Evolutionary conservation across 148 eudicot genomes (phyloP), one percentile per base, ranked within the genome.

Genomic region (Talinum fruticosum): DNA sequence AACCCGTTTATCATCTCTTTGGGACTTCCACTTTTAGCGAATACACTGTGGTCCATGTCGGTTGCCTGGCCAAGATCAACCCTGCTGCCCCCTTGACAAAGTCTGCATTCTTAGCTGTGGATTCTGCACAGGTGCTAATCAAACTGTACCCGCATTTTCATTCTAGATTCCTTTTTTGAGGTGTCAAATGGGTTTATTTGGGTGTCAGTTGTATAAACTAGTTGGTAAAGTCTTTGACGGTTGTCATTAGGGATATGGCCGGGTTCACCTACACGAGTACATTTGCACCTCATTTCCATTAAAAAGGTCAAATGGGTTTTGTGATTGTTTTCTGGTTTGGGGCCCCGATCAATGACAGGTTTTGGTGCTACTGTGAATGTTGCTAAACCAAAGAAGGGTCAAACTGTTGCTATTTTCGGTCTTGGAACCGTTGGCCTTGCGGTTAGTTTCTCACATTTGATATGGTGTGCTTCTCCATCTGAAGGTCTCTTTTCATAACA

Each of bases 371-470:
- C 88, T 70, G 74, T 92, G 83, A 92, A 90, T 90, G 97, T 90
- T 73, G 97, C 97, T 10, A 92, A 88, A 77, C 97, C 97, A 12
- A 75, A 72, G 57, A 88, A 86, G 85, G 97, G 97, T 6, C 88
- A 89, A 4, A 86, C 92, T 1, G 93, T 92, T 29, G 93, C 92
- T 69, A 47, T 92, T 47, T 92, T 92, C 32, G 97, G 97, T 47
- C 78, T 91, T 69, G 96, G 96, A 75, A 93, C 96, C 51, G 96
- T 91, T 30, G 96, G 96, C 35, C 90, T 92, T 36, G 93, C 90
- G 34, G 97, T 91, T 72, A 81, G 96, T 84, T 32, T 13, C 49
- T 29, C 36, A 5, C 47, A 41, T 41, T 10, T 2, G 47, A 41
- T 3, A 2, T 37, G 41, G 12, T 41, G 47, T 41, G 47, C 14